Conservation (phyloP, 2,329 filamentous ascomycete species). For the Cercospora nicotianae region DNA sequence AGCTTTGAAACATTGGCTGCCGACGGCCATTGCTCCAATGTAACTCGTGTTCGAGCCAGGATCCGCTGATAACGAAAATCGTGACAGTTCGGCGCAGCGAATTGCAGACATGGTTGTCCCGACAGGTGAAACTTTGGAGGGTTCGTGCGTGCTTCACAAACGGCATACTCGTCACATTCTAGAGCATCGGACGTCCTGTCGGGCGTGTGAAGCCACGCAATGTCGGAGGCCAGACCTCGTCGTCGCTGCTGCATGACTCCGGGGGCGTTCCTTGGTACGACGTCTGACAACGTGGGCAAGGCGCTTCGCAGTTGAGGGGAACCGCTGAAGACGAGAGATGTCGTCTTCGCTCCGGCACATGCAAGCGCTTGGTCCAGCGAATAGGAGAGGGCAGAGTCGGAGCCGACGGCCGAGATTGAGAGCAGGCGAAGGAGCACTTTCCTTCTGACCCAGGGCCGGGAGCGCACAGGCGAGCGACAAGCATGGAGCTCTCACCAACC, state of each 20-base stretch:
- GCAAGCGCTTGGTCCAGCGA: constrained; percentile 3
- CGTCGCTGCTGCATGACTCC: not conserved
- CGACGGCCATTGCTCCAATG: not conserved
- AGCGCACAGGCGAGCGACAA: not conserved
- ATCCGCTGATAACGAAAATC: not conserved
- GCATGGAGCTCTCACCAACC: not conserved
- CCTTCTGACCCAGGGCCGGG: no score
- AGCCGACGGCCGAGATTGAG: not conserved
- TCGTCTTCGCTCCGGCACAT: constrained; percentile 2
- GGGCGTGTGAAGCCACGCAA: not conserved
- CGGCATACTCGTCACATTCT: not conserved
- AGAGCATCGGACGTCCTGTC: not conserved
- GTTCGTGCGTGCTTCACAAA: not conserved
- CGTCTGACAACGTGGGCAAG: not conserved
- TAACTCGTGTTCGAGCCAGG: not conserved
- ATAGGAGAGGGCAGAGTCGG: not conserved
- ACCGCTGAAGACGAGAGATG: not conserved
- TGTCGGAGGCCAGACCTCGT: not conserved
- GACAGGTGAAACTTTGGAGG: not conserved
- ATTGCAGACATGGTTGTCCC: not conserved
- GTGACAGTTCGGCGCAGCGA: not conserved
- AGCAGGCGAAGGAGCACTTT: not conserved
- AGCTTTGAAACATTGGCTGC: not conserved
- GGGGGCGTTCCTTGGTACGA: not conserved
- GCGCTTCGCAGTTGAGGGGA: not conserved